A percentile compares a stretch with the other conserved stretches of the same genome.
Evolutionary conservation across 768 basidiomycete species (phyloP).

Genomic region (Boletus vermiculosoides): DNA sequence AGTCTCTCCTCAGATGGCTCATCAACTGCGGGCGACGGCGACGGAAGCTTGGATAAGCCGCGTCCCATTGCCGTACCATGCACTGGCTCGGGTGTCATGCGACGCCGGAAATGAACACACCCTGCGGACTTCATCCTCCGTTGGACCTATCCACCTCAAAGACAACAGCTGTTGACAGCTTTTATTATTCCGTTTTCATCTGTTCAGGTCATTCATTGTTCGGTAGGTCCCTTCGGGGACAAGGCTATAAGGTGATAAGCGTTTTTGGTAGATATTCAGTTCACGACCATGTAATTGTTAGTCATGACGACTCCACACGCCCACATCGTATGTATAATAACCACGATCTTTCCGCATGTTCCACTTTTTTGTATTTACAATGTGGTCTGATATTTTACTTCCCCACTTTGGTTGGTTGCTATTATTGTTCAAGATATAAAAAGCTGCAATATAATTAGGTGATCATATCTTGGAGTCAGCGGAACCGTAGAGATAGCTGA

Average conservation of each 20-base stretch:
- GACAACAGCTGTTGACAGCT: slow-evolving; percentile 9
- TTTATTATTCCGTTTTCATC: background rate
- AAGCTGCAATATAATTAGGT: background rate
- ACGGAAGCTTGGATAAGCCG: slow-evolving; percentile 65
- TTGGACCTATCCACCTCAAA: slow-evolving; percentile 25
- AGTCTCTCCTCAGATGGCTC: slow-evolving; percentile 52
- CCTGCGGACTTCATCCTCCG: background rate
- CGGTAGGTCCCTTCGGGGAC: background rate
- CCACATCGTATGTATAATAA: slow-evolving; percentile 11
- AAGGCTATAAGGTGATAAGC: background rate
- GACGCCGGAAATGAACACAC: slow-evolving; percentile 2
- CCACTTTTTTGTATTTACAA: slow-evolving; percentile 6
- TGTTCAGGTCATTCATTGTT: background rate
- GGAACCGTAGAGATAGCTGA: background rate
- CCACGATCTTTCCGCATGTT: slow-evolving; percentile 1
- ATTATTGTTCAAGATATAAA: background rate
- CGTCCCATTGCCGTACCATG: slow-evolving; percentile 4
- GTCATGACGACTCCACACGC: slow-evolving; percentile 1
- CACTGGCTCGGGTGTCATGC: background rate
- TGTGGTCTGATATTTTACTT: slow-evolving; percentile 5
- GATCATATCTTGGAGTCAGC: background rate
- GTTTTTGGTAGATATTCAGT: background rate
- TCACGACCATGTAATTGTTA: slow-evolving; percentile 3
- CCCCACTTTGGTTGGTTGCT: background rate
- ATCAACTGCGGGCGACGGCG: slow-evolving; percentile 50